These are phyloP conservation scores for Neonectria faginata DNA, from an alignment of 2,329 filamentous ascomycete species.

Conservation along the genomic window DNA sequence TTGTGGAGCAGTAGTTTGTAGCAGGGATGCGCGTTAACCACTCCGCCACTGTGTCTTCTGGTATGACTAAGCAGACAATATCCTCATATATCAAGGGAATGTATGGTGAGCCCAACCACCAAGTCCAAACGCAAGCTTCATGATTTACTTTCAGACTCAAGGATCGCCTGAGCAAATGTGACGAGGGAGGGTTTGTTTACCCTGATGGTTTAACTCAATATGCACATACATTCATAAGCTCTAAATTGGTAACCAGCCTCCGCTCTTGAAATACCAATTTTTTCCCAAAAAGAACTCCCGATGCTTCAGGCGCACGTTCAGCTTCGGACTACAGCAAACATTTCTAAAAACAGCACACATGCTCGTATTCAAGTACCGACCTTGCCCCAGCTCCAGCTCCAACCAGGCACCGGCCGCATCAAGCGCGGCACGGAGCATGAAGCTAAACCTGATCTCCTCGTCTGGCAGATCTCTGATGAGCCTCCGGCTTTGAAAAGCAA, in stretches of 20 bases:
- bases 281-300: not conserved
- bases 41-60: conserved; percentile 5
- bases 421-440: not conserved
- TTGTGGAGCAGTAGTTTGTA: not conserved
- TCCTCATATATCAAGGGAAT: not conserved
- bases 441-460: conserved; percentile 6
- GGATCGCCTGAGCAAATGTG: not conserved
- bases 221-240: not conserved
- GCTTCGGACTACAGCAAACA: not conserved
- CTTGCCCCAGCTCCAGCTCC: not conserved
- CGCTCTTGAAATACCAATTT: not conserved
- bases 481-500: not conserved
- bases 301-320: not conserved
- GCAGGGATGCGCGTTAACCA: conserved; percentile 13
- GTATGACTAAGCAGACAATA: not conserved
- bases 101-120: no score
- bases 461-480: not conserved
- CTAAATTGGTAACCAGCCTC: not conserved
- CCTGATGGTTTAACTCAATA: not conserved
- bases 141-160: not conserved
- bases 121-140: no score
- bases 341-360: not conserved
- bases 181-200: no score
- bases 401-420: not conserved
- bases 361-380: not conserved